Evolutionary conservation across 805 yeast genomes (phyloP), one percentile per base, ranked within the genome.

Genomic region (Tetrapisispora fleetii): DNA sequence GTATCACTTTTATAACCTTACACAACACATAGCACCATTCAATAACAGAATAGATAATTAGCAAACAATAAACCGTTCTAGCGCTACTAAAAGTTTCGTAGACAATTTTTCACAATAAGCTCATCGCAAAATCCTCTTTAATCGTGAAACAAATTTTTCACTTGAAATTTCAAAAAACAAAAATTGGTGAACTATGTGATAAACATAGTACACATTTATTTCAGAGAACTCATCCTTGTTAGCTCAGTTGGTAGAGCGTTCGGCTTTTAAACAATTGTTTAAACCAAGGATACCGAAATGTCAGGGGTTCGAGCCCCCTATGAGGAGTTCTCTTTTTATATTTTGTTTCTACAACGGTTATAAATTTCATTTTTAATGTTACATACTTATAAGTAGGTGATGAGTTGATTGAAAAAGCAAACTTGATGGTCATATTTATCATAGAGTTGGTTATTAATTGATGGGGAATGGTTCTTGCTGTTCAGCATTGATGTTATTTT

Each of bases 211-310:
- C 8, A 24, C 40, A 7, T 10, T 36, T 10, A 9, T 7, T 19
- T 8, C 32, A 39, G 14, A 61, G 68, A 67, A 67, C 73, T 68
- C 71, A 62, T 68, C 73, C 73, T 67, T 68, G 73, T 68, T 77
- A 77, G 81, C 80, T 76, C 81, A 76, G 80, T 76, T 76, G 81
- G 80, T 76, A 76, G 80, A 76, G 80, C 80, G 80, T 75, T 76
- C 79, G 80, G 79, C 81, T 76, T 76, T 76, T 76, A 76, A 67
- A 72, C 67, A 57, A 47, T 45, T 52, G 60, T 58, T 65, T 58
- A 57, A 46, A 50, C 64, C 67, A 64, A 66, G 67, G 68, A 65
- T 53, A 68, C 70, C 72, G 71, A 69, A 69, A 69, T 69, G 74
- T 69, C 74, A 69, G 73, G 73, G 73, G 73, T 69, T 70, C 73